Percentiles rank a stretch among this genome's conserved stretches.
phyloP scores from a whole-genome alignment of 257 asterid genomes.

The Ehretia macrophylla region DNA sequence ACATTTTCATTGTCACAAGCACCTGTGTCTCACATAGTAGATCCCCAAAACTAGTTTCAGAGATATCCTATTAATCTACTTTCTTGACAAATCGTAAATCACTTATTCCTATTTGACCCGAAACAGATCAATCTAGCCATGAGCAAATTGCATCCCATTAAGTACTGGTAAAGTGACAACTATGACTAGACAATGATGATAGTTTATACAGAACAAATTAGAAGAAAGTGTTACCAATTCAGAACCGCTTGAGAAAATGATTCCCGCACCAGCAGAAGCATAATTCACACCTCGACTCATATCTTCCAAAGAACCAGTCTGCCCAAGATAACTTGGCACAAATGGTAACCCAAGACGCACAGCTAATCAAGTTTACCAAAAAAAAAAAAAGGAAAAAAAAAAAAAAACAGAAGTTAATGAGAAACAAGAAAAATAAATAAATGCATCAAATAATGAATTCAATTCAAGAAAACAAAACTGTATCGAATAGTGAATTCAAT shows the following conservation, averaged over 20 bases:
- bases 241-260: slow-evolving; percentile 90
- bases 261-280: slow-evolving; percentile 97
- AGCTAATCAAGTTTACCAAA: slow-evolving; percentile 41
- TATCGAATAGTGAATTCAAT: no score
- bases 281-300: slow-evolving; percentile 78
- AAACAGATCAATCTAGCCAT: no score
- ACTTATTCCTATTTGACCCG: no score
- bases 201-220: background rate
- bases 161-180: background rate
- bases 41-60: no score
- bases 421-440: slow-evolving; percentile 4
- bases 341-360: slow-evolving; percentile 74
- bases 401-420: background rate
- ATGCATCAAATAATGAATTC: no score
- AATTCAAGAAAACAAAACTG: background rate
- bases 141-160: no score
- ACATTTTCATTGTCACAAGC: no score
- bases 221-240: slow-evolving; percentile 53
- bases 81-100: no score
- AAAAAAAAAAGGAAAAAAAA: background rate
- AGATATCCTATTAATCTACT: background rate
- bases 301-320: slow-evolving; percentile 48
- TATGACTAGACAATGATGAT: no score
- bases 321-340: slow-evolving; percentile 85
- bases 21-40: no score